Conservation (phyloP, 305 asterid species). For the Fraxinus sp. region DNA sequence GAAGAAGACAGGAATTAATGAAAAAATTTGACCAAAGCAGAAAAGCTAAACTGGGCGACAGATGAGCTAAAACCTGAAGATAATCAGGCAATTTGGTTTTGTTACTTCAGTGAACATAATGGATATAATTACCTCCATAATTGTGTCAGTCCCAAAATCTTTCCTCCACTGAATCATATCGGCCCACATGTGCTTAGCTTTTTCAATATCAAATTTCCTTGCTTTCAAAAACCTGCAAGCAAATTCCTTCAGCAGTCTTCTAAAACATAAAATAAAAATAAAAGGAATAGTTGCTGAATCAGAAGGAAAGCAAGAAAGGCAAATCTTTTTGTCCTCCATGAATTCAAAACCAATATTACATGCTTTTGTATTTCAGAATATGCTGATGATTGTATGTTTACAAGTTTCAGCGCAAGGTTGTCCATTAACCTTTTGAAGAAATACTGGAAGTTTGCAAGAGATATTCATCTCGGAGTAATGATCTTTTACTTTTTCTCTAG, state of each 20-base stretch:
- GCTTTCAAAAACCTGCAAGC: slow-evolving; percentile 86
- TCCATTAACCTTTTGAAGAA: not conserved
- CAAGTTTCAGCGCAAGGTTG: not conserved
- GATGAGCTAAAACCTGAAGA: not conserved
- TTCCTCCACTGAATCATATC: slow-evolving; percentile 98
- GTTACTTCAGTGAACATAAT: not conserved
- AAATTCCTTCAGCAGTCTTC: slow-evolving; percentile 5
- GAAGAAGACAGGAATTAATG: slow-evolving; percentile 4
- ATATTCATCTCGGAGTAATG: not conserved
- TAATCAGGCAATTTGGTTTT: not conserved
- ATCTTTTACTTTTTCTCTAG: not conserved
- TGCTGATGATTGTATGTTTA: not conserved
- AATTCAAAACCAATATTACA: not conserved
- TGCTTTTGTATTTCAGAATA: not conserved
- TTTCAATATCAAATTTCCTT: slow-evolving; percentile 83
- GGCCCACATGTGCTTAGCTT: slow-evolving; percentile 93
- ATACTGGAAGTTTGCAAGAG: not conserved
- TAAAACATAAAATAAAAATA: slow-evolving; percentile 1
- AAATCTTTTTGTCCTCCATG: not conserved
- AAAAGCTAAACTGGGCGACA: not conserved
- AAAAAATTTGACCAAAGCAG: not conserved
- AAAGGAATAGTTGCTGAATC: slow-evolving; percentile 18
- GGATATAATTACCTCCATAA: slow-evolving; percentile 53
- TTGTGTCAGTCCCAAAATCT: slow-evolving; percentile 81
- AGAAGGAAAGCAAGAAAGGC: slow-evolving; percentile 17